Conservation (phyloP, 176 grass and related monocot genomes). For the Alopecurus myosuroides region DNA sequence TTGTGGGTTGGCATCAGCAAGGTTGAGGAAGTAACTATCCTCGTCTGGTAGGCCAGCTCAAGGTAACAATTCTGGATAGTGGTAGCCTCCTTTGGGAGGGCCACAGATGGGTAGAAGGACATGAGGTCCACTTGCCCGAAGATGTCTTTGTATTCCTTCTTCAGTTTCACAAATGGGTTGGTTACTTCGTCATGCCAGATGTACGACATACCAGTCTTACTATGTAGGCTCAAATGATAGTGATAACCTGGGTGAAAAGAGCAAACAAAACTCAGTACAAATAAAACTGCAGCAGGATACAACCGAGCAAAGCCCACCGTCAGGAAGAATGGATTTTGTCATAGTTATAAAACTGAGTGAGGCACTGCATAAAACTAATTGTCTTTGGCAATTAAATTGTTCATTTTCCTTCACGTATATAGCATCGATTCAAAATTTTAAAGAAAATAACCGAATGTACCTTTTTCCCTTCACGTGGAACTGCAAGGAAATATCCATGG, state of each 20-base stretch:
- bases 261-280: too few species aligned
- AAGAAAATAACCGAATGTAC: conserved; percentile 17
- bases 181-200: conserved; percentile 70
- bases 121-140: conserved; percentile 71
- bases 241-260: too few species aligned
- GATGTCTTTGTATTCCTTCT: conserved; percentile 66
- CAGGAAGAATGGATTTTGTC: background rate
- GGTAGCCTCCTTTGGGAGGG: conserved; percentile 47
- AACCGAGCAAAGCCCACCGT: background rate
- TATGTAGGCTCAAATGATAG: too few species aligned
- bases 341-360: too few species aligned
- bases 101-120: conserved; percentile 49
- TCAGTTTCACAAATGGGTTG: conserved; percentile 61
- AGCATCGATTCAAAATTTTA: background rate
- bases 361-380: background rate
- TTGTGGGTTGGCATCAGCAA: conserved; percentile 49
- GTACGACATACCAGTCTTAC: conserved; percentile 64
- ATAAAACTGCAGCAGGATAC: background rate
- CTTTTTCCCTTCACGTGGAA: too few species aligned
- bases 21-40: conserved; percentile 58
- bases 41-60: conserved; percentile 53
- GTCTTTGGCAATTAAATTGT: background rate
- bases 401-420: background rate
- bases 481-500: too few species aligned
- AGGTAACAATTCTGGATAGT: conserved; percentile 57